These are phyloP conservation scores for Saussurea involucrata DNA, from an alignment of 129 eudicot species.

Conservation along the genomic window DNA sequence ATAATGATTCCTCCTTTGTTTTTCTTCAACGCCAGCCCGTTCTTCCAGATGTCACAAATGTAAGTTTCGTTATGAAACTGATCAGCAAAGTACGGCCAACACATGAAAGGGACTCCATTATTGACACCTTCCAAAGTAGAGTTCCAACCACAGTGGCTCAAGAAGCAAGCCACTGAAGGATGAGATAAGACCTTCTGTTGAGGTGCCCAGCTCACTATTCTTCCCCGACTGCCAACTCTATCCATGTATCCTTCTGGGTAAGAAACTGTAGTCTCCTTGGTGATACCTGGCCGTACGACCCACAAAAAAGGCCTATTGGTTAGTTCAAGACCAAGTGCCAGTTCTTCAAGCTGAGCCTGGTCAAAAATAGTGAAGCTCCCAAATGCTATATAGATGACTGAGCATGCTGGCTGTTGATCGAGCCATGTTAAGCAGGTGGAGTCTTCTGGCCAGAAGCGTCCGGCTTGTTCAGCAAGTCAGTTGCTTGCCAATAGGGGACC, in stretches of 20 bases:
- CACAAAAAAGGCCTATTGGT: constrained; percentile 47
- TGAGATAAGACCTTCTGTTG: constrained; percentile 63
- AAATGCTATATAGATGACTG: constrained; percentile 47
- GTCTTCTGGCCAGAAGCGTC: constrained; percentile 51
- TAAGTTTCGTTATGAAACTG: constrained; percentile 38
- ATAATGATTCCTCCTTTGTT: constrained; percentile 31
- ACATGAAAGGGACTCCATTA: constrained; percentile 53
- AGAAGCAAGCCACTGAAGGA: constrained; percentile 53
- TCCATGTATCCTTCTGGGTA: constrained; percentile 30
- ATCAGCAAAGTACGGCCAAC: constrained; percentile 62
- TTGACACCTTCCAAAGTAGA: constrained; percentile 55
- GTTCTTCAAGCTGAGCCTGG: constrained; percentile 35
- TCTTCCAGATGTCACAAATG: constrained; percentile 42
- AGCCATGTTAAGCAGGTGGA: constrained; percentile 49
- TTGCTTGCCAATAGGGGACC: constrained; percentile 36
- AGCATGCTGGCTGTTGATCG: constrained; percentile 35
- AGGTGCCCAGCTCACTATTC: constrained; percentile 66
- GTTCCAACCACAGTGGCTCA: constrained; percentile 72
- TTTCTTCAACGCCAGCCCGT: constrained; percentile 26
- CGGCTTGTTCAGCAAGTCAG: constrained; percentile 26
- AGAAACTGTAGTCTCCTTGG: constrained; percentile 12
- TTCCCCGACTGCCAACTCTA: constrained; percentile 27
- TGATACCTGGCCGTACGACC: constrained; percentile 43
- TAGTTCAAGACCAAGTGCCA: constrained; percentile 53
- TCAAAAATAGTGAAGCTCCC: constrained; percentile 53